Evolutionary conservation across 2,329 filamentous ascomycete species (phyloP).

Genomic region (Huntiella abstrusa): DNA sequence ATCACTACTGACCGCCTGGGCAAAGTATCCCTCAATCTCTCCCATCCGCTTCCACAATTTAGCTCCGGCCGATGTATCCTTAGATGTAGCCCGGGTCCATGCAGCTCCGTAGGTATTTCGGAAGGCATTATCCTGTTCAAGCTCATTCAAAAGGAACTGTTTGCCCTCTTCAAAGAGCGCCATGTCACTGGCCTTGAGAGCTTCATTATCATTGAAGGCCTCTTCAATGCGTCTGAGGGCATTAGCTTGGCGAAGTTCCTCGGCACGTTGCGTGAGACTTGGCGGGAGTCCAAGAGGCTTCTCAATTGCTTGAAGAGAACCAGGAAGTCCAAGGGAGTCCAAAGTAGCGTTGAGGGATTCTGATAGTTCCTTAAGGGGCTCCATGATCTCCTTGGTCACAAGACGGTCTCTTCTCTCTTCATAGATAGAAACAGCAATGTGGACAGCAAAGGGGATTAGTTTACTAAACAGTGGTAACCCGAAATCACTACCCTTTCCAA

Average conservation of each 20-base stretch:
- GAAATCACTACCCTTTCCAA: conserved; percentile 65
- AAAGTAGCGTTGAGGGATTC: conserved; percentile 62
- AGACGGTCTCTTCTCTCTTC: conserved; percentile 79
- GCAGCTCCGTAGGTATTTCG: conserved; percentile 64
- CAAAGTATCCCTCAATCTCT: conserved; percentile 78
- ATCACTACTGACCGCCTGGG: conserved; percentile 37
- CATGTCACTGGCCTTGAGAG: conserved; percentile 63
- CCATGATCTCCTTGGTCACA: conserved; percentile 72
- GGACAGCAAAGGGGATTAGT: conserved; percentile 86
- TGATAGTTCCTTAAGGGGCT: conserved; percentile 65
- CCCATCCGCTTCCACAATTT: conserved; percentile 57
- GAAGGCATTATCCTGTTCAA: conserved; percentile 62
- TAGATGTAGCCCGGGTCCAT: conserved; percentile 56
- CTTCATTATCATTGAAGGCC: conserved; percentile 76
- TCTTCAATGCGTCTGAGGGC: conserved; percentile 58
- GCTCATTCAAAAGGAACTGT: conserved; percentile 58
- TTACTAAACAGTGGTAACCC: conserved; percentile 76
- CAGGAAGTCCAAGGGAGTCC: conserved; percentile 69
- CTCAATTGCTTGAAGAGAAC: conserved; percentile 82
- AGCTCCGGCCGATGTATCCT: conserved; percentile 41
- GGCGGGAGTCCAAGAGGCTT: conserved; percentile 84
- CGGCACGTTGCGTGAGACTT: conserved; percentile 69
- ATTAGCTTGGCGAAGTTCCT: conserved; percentile 83
- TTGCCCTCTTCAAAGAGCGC: conserved; percentile 69
- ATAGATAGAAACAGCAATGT: conserved; percentile 88